Base-by-base conservation (phyloP, 1,284 basidiomycete genomes). In the Trametes polyzona region DNA sequence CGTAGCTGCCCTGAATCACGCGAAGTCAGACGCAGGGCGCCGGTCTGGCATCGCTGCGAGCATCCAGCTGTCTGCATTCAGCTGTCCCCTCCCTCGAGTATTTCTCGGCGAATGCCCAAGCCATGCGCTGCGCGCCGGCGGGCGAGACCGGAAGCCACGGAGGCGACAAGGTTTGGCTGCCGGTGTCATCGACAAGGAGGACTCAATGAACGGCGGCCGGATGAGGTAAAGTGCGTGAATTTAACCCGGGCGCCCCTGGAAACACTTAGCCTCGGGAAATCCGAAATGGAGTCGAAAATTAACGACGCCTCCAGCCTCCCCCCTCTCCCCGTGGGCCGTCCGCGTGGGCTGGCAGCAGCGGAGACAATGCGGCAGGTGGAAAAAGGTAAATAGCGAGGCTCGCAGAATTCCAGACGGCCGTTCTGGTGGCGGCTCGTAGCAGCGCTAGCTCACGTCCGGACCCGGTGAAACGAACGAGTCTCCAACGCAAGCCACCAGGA, bases 391-490 rank as follows among this genome's bases (percentile, higher is more conserved):
- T 37, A 16, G 17, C 27, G 24, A 19, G 42, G 27, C 27, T 32
- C n/a, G 16, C 35, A 16, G 47, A 39, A 37, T 48, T 48, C 47
- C 47, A 39, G 26, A 7, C 35, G 17, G 36, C 24, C 11, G 14
- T 48, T 48, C 47, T 48, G 47, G 47, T 39, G 24, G 47, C 47
- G 29, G 30, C 19, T 35, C 17, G 30, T 35, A 9, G 23, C 37
- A 21, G 35, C 24, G n/a, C n/a, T 48, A 27, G 24, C 21, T 2
- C 24, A 11, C 33, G 21, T 24, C 46, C 46, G 46, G 46, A 24
- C 33, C 46, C 46, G 46, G 46, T 35, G 46, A 35, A 47, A 47
- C 32, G 19, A 44, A 32, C 46, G 32, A 36, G 46, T 47, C 12
- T 47, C 46, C 46, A 47, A 47, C 46, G 46, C 23, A 14, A 36